phyloP scores from a whole-genome alignment of 805 yeast species.

The Wickerhamomyces canadensis region DNA sequence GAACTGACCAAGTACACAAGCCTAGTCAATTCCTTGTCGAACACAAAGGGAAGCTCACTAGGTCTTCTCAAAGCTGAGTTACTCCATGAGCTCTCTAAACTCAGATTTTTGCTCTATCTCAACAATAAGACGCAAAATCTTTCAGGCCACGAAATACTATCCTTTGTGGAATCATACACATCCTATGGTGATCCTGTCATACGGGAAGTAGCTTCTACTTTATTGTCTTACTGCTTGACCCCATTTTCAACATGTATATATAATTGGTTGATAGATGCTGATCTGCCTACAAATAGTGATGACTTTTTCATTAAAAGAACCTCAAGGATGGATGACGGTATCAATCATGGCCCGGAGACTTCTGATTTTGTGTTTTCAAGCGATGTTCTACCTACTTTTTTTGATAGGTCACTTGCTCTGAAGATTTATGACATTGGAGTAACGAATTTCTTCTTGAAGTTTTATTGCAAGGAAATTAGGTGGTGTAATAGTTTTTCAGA shows the following conservation, averaged over 20 bases:
- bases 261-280: conserved; percentile 70
- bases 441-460: conserved; percentile 56
- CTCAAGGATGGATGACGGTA: neutral
- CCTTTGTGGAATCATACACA: conserved; percentile 43
- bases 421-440: conserved; percentile 67
- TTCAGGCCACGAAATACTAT: conserved; percentile 48
- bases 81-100: conserved; percentile 43
- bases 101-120: conserved; percentile 53
- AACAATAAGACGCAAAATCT: conserved; percentile 26
- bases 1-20: conserved; percentile 38
- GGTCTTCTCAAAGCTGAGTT: conserved; percentile 31
- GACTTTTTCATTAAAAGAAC: conserved; percentile 49
- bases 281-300: conserved; percentile 42
- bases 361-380: conserved; percentile 28
- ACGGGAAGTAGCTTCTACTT: conserved; percentile 32
- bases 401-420: conserved; percentile 33
- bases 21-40: conserved; percentile 39
- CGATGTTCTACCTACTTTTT: conserved; percentile 40
- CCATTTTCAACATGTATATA: conserved; percentile 60
- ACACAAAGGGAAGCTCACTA: conserved; percentile 27
- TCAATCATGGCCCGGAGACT: neutral
- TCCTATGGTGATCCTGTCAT: conserved; percentile 62
- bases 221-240: conserved; percentile 40
- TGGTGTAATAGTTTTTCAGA: conserved; percentile 50
- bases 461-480: conserved; percentile 58